A percentile compares a stretch with the other conserved stretches of the same genome.
phyloP scores from a whole-genome alignment of 2,329 filamentous ascomycete genomes.

The Penicillium oxalicum region DNA sequence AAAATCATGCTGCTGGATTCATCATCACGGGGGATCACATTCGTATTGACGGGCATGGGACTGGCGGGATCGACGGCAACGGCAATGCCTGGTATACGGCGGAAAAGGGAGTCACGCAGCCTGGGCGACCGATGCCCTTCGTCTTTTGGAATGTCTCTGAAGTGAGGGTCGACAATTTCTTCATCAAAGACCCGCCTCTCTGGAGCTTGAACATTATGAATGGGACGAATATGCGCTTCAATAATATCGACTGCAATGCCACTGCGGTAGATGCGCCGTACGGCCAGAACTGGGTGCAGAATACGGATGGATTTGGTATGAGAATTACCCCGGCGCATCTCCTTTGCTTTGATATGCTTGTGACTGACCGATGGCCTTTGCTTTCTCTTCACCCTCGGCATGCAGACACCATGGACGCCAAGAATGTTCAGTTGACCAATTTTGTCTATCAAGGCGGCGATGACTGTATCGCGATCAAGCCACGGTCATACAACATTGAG shows the following conservation, averaged over 20 bases:
- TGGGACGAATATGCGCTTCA: slow-evolving; percentile 48
- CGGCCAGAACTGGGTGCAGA: slow-evolving; percentile 53
- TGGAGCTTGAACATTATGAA: slow-evolving; percentile 56
- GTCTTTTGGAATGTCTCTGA: slow-evolving; percentile 55
- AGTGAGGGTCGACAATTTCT: slow-evolving; percentile 50
- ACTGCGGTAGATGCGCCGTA: slow-evolving; percentile 47
- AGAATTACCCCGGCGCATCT: neutral
- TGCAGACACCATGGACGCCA: slow-evolving; percentile 49
- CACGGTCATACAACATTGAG: slow-evolving; percentile 54
- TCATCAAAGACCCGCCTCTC: slow-evolving; percentile 46
- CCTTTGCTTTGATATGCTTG: neutral
- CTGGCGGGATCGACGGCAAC: slow-evolving; percentile 51
- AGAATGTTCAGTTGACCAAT: slow-evolving; percentile 46
- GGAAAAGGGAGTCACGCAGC: slow-evolving; percentile 43
- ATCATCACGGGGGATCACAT: slow-evolving; percentile 48
- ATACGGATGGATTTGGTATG: slow-evolving; percentile 50
- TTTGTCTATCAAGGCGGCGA: slow-evolving; percentile 54
- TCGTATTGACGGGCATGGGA: slow-evolving; percentile 47
- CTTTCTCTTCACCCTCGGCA: too few species aligned
- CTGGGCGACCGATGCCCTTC: slow-evolving; percentile 53
- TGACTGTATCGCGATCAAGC: slow-evolving; percentile 58
- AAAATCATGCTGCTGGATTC: slow-evolving; percentile 52
- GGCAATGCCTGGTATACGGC: slow-evolving; percentile 51
- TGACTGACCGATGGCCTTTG: neutral
- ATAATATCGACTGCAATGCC: slow-evolving; percentile 48